Evolutionary conservation across 2,329 filamentous ascomycete species (phyloP), one percentile per base, ranked within the genome.

Genomic region (Gyromitra esculenta): DNA sequence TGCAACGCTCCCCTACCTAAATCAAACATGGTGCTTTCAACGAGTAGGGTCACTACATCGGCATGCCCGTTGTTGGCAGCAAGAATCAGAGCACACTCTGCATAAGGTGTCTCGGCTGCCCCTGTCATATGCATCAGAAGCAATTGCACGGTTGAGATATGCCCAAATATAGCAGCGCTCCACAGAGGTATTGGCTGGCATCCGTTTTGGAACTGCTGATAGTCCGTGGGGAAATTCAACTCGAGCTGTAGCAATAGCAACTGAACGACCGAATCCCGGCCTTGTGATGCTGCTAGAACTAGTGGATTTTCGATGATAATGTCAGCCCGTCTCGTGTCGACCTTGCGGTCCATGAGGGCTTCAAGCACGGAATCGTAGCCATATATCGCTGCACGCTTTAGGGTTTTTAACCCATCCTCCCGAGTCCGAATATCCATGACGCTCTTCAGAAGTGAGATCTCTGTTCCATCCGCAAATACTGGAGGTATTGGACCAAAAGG

Each of bases 281-380:
- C 67, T 3, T 2, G 8, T 0, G 56, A 71, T 56, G 67, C 67
- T 31, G 67, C 57, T 1, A 54, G 7, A 13, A 41, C 18, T 15
- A 71, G 7, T n/a, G 31, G 45, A 7, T 31, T 63, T 45, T 45
- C 56, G 0, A 31, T 7, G 2, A 15, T 56, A 5, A 6, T 31
- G n/a, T 54, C 43, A 41, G 18, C 9, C 11, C 9, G 2, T 0
- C 9, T 43, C 4, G 35, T 54, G 45, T 63, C 31, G 1, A 71
- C 5, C 2, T 41, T 21, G 8, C 21, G 13, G 4, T 66, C 63
- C 5, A 66, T 52, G 1, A 52, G 15, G 3, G 45, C 45, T 39
- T 66, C 63, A 15, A 66, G 15, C 5, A 66, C 63, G 8, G 63
- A 56, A 54, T 66, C 63, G 37, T 66, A 67, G 1, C 64, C 64